phyloP scores from a whole-genome alignment of 176 grass and related monocot species.

The Ampelocalamus luodianensis region DNA sequence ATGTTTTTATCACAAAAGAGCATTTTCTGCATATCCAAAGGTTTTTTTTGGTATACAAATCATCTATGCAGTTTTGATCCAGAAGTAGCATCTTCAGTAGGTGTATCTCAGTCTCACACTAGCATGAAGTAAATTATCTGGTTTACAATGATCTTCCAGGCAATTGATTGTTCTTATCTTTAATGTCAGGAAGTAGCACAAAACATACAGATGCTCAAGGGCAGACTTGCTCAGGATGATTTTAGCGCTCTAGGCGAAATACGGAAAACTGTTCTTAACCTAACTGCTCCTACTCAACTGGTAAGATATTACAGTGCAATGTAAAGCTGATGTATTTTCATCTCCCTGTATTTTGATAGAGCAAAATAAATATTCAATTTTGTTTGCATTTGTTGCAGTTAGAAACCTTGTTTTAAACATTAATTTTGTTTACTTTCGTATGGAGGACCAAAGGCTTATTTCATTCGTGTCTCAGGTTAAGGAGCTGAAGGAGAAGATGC shows the following conservation, averaged over 20 bases:
- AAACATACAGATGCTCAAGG: slow-evolving; percentile 70
- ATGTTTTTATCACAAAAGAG: slow-evolving; percentile 11
- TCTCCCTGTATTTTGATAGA: not conserved
- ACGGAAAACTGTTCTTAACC: slow-evolving; percentile 67
- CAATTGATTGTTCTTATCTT: slow-evolving; percentile 29
- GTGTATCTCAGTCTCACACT: not conserved
- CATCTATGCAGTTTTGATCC: not conserved
- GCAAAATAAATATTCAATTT: not conserved
- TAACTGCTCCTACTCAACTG: slow-evolving; percentile 67
- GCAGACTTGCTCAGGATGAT: slow-evolving; percentile 65
- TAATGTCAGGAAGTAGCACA: slow-evolving; percentile 68
- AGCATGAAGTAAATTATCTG: slow-evolving; percentile 29
- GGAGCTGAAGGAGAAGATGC: slow-evolving; percentile 88
- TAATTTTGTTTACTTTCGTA: slow-evolving; percentile 13
- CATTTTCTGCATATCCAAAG: slow-evolving; percentile 7
- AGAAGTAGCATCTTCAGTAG: slow-evolving; percentile 9
- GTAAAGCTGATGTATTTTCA: slow-evolving; percentile 23
- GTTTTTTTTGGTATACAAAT: not conserved
- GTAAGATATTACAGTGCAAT: slow-evolving; percentile 52
- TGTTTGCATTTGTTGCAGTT: slow-evolving; percentile 16
- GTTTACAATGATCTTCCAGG: slow-evolving; percentile 15
- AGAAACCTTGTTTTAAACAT: slow-evolving; percentile 21
- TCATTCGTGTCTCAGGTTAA: slow-evolving; percentile 65
- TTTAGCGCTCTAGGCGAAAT: slow-evolving; percentile 79
- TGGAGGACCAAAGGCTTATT: slow-evolving; percentile 23